phyloP scores from a whole-genome alignment of 768 basidiomycete genomes.

The Pleurotus sapidus region DNA sequence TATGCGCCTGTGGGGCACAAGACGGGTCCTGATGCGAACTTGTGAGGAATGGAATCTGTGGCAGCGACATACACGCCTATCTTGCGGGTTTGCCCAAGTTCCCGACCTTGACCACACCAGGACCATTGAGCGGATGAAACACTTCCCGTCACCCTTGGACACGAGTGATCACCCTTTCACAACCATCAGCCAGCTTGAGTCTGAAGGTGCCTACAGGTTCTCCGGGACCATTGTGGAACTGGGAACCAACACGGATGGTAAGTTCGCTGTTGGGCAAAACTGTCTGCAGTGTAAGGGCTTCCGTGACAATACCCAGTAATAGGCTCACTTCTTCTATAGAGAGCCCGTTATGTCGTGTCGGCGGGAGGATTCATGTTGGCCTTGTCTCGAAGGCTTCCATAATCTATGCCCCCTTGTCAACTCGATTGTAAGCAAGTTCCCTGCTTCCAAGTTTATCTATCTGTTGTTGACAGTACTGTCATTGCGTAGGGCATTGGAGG shows the following conservation, averaged over 20 bases:
- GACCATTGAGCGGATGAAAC: conserved; percentile 3
- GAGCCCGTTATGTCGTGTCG: conserved; percentile 41
- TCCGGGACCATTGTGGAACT: conserved; percentile 32
- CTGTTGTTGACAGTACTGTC: not conserved
- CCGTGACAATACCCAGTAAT: conserved; percentile 2
- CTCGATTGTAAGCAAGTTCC: conserved; percentile 29
- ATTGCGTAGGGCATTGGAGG: conserved; percentile 31
- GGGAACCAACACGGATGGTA: conserved; percentile 28
- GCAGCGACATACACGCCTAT: conserved; percentile 6
- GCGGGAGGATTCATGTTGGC: conserved; percentile 25
- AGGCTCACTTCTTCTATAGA: conserved; percentile 17
- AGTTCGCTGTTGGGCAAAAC: conserved; percentile 30
- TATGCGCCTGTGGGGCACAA: too few species aligned
- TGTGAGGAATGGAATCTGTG: not conserved
- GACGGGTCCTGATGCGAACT: too few species aligned
- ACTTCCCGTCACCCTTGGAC: conserved; percentile 4
- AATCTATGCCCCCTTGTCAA: conserved; percentile 31
- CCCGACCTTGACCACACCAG: not conserved
- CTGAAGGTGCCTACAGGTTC: conserved; percentile 17
- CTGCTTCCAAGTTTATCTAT: not conserved
- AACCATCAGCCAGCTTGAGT: not conserved
- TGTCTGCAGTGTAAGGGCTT: conserved; percentile 26
- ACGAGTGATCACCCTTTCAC: not conserved
- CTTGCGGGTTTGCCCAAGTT: conserved; percentile 1
- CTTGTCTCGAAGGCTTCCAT: conserved; percentile 27